Percentiles rank a stretch among this genome's conserved stretches.
phyloP scores from a whole-genome alignment of 179 eudicot species.

The Silene coronaria region DNA sequence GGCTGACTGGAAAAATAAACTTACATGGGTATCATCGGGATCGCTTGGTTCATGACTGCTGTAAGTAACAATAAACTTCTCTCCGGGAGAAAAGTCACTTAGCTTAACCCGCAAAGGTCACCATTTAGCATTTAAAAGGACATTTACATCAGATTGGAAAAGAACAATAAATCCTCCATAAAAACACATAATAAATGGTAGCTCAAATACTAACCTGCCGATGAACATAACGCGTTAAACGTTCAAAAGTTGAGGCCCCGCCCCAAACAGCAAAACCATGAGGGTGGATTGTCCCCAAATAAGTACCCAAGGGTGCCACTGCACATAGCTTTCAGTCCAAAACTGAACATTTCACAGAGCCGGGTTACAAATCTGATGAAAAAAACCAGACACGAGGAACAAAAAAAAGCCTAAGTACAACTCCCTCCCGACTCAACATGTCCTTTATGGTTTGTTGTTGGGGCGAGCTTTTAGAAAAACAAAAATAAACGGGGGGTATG shows the following conservation, averaged over 20 bases:
- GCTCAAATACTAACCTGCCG: conserved; percentile 41
- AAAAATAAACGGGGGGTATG: too few relatives aligned
- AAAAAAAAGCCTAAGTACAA: neutral
- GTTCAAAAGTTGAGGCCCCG: conserved; percentile 63
- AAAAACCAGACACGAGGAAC: neutral
- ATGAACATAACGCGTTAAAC: conserved; percentile 71
- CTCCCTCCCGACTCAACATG: too few relatives aligned
- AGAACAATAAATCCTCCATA: neutral
- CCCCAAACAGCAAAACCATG: conserved; percentile 93
- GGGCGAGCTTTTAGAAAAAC: too few relatives aligned
- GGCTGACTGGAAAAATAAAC: conserved; percentile 9
- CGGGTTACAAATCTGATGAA: neutral
- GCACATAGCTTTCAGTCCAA: conserved; percentile 82
- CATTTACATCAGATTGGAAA: neutral
- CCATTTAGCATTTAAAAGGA: conserved; percentile 15
- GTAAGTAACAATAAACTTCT: conserved; percentile 82
- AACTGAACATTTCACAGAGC: conserved; percentile 33
- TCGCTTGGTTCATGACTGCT: conserved; percentile 97
- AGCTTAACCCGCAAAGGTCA: conserved; percentile 57
- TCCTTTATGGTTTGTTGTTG: too few relatives aligned
- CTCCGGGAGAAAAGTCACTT: conserved; percentile 95
- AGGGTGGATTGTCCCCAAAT: conserved; percentile 77
- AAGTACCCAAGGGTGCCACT: conserved; percentile 82
- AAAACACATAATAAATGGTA: neutral
- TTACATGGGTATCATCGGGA: conserved; percentile 88